Evolutionary conservation across 1,139 yeast species (phyloP), one percentile per base, ranked within the genome.

Genomic region (Saccharomyces pastorianus): DNA sequence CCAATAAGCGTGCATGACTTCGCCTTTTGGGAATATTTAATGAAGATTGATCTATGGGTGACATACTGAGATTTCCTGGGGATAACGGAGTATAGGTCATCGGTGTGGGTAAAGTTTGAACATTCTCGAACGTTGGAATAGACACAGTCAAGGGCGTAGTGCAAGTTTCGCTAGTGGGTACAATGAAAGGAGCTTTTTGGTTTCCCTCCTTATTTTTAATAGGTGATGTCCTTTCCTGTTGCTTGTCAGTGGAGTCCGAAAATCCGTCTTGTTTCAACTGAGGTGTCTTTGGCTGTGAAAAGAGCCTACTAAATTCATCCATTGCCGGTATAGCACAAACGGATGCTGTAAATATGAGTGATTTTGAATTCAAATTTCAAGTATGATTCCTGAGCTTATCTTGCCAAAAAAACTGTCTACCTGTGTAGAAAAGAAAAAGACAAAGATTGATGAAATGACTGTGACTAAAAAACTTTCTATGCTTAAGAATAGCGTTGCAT

Each of bases 71-170:
- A 13, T 34, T 34, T 6, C 54, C 56, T 7, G 70, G 67, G 7
- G 65, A 58, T 17, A 51, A 20, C 3, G 68, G 68, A 9, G 64
- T 59, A 51, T 64, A 66, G 2, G 59, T 54, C 64, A 66, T 61
- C 38, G 71, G 71, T 3, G 71, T 67, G 1, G 71, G 71, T 41
- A 67, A 52, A 26, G 58, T 55, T 4, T 62, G 60, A 25, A 64
- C 59, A 42, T 59, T 59, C 7, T 59, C 65, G 47, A 64, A 66
- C 3, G 59, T 53, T 31, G 66, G 61, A 6, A 57, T 61, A 14
- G 57, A 49, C 11, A 60, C 42, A 41, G 60, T 52, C 13, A 61
- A 50, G 2, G 63, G 64, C 1, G 64, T 60, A 4, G 49, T 44
- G 11, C 46, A 50, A 32, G 20, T 32, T 32, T 32, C 38, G 38